These are phyloP conservation scores for Psophocarpus tetragonolobus DNA, from an alignment of 306 rosid species.

Conservation along the genomic window DNA sequence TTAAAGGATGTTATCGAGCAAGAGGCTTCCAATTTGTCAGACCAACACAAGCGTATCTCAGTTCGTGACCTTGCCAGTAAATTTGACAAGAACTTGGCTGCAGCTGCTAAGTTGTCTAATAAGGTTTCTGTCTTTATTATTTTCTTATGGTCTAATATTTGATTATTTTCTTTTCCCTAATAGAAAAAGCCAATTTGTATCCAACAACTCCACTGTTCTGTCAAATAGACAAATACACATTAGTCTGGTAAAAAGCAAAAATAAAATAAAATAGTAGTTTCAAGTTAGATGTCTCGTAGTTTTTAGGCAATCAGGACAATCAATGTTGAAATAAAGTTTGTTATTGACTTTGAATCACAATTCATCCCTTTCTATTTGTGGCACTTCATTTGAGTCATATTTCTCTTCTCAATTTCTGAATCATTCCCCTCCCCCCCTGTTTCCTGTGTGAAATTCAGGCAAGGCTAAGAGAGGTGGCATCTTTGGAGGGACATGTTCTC, in stretches of 20 bases:
- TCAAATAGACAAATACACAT: background rate
- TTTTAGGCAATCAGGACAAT: background rate
- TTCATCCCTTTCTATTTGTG: conserved; percentile 3
- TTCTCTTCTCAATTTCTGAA: conserved; percentile 4
- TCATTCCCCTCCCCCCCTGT: background rate
- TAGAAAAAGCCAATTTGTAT: background rate
- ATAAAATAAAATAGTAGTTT: background rate
- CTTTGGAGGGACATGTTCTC: conserved; percentile 98
- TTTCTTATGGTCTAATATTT: conserved; percentile 18
- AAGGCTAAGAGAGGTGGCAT: conserved; percentile 82
- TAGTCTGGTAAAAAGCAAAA: background rate
- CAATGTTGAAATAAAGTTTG: conserved; percentile 1
- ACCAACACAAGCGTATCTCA: conserved; percentile 93
- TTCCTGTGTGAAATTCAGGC: conserved; percentile 63
- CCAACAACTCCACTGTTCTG: background rate
- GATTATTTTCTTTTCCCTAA: conserved; percentile 4
- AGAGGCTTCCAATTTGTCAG: conserved; percentile 73
- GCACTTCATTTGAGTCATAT: conserved; percentile 14
- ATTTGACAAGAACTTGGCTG: conserved; percentile 92
- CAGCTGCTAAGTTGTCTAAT: conserved; percentile 91
- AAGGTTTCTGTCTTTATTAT: conserved; percentile 57
- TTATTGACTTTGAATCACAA: background rate
- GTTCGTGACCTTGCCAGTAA: conserved; percentile 97
- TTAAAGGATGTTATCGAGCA: conserved; percentile 75
- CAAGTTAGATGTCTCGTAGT: background rate